Percentiles rank a stretch among this genome's conserved stretches.
These are phyloP conservation scores for Neostapfia colusana DNA, from an alignment of 176 grass and related monocot species.

Conservation along the genomic window DNA sequence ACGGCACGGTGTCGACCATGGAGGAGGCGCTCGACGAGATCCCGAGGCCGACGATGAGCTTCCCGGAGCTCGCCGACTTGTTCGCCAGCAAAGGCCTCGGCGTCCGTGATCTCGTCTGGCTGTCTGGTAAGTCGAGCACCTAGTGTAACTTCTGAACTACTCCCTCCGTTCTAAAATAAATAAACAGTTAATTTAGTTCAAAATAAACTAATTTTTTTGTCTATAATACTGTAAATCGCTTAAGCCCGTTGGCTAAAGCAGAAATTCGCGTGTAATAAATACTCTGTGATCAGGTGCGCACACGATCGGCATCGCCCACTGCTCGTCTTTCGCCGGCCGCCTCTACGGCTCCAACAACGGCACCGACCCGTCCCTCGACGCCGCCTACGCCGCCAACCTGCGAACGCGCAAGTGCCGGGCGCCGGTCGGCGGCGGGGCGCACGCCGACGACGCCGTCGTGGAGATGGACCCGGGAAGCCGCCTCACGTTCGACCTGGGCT, in stretches of 20 bases:
- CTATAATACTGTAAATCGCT: background rate
- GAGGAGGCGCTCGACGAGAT: slow-evolving; percentile 61
- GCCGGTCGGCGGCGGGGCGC: slow-evolving; percentile 29
- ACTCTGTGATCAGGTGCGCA: slow-evolving; percentile 64
- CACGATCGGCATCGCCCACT: slow-evolving; percentile 80
- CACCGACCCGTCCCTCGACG: slow-evolving; percentile 58
- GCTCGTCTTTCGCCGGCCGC: slow-evolving; percentile 53
- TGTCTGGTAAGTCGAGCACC: too few species aligned
- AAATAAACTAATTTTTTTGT: background rate
- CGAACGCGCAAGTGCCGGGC: slow-evolving; percentile 61
- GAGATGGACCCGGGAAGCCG: slow-evolving; percentile 94
- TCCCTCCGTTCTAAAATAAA: too few species aligned
- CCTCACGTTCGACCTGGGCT: slow-evolving; percentile 68
- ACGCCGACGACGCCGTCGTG: slow-evolving; percentile 31
- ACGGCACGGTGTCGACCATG: slow-evolving; percentile 64
- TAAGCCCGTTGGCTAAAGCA: background rate
- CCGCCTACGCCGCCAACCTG: slow-evolving; percentile 61
- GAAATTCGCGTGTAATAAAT: background rate
- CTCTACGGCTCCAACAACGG: slow-evolving; percentile 54
- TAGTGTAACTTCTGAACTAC: too few species aligned
- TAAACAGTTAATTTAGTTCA: too few species aligned
- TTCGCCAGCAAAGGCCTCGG: slow-evolving; percentile 73
- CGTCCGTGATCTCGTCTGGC: slow-evolving; percentile 68
- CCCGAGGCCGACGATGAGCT: slow-evolving; percentile 55
- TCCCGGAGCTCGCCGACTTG: slow-evolving; percentile 46